Evolutionary conservation across 1,284 basidiomycete species (phyloP).

Genomic region (Rhodotorula sp.): DNA sequence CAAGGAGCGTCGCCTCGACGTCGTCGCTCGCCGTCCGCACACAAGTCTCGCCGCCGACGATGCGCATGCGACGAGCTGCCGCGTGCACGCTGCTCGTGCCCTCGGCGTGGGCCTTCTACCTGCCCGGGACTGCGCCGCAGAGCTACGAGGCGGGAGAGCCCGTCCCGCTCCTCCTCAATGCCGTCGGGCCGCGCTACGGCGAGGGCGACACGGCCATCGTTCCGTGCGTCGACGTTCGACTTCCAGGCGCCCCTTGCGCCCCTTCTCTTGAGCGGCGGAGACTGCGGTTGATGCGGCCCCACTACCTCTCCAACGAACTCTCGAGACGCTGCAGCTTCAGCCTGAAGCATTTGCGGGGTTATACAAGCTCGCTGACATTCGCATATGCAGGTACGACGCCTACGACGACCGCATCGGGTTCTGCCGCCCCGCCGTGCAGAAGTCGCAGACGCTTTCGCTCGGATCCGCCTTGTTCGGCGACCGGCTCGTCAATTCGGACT

Average conservation of each 20-base stretch:
- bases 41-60: not conserved
- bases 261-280: too few species aligned
- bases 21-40: not conserved
- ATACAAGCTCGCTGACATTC: not conserved
- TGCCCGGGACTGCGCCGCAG: slow-evolving; percentile 52
- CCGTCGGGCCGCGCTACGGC: slow-evolving; percentile 31
- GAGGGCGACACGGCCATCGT: not conserved
- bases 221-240: not conserved
- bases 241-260: not conserved
- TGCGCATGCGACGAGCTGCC: not conserved
- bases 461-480: slow-evolving; percentile 96
- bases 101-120: slow-evolving; percentile 30
- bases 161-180: slow-evolving; percentile 52
- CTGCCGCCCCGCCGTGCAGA: slow-evolving; percentile 76
- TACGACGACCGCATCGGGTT: slow-evolving; percentile 84
- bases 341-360: not conserved
- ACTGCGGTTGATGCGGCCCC: too few species aligned
- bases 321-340: not conserved
- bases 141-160: slow-evolving; percentile 49
- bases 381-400: slow-evolving; percentile 61
- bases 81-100: not conserved
- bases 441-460: slow-evolving; percentile 80
- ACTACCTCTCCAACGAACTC: too few species aligned
- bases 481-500: slow-evolving; percentile 87
- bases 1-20: not conserved